These are phyloP conservation scores for Colletotrichum somersetense DNA, from an alignment of 2,329 filamentous ascomycete species.

Conservation along the genomic window DNA sequence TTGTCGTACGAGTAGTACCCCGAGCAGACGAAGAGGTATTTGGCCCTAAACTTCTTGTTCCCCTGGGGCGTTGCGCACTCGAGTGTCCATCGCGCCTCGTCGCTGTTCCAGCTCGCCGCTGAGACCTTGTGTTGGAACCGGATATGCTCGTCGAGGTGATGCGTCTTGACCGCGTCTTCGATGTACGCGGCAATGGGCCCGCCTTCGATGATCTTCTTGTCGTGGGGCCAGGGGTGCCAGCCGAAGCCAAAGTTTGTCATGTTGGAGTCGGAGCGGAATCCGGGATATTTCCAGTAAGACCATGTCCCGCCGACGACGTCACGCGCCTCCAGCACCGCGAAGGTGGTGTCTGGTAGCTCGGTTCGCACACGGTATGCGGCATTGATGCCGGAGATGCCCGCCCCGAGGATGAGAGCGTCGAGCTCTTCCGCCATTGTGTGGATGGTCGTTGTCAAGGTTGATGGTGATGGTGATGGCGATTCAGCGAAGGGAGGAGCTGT, in stretches of 20 bases:
- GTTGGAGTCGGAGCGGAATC: constrained; percentile 76
- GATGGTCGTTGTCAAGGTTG: not conserved
- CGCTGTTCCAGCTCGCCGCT: constrained; percentile 65
- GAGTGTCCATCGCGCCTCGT: constrained; percentile 68
- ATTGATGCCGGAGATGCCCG: constrained; percentile 81
- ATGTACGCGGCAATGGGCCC: constrained; percentile 67
- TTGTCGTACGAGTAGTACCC: constrained; percentile 81
- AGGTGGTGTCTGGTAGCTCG: constrained; percentile 67
- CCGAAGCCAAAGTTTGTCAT: constrained; percentile 74
- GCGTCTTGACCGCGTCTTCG: constrained; percentile 60
- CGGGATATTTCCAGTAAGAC: constrained; percentile 82
- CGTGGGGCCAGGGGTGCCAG: constrained; percentile 78
- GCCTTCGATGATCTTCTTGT: constrained; percentile 65
- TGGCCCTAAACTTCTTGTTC: constrained; percentile 55
- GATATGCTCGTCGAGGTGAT: constrained; percentile 68
- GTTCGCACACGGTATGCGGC: constrained; percentile 75
- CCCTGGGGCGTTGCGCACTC: constrained; percentile 53
- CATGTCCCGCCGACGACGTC: constrained; percentile 80
- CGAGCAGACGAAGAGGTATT: constrained; percentile 69
- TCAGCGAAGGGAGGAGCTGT: not conserved
- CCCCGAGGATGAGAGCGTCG: constrained; percentile 76
- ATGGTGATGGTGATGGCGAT: too few species aligned
- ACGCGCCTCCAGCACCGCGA: constrained; percentile 77
- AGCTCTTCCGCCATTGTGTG: constrained; percentile 43
- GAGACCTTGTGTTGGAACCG: constrained; percentile 63